Conservation (phyloP, 2,329 filamentous ascomycete genomes). For the Fusarium subglutinans region DNA sequence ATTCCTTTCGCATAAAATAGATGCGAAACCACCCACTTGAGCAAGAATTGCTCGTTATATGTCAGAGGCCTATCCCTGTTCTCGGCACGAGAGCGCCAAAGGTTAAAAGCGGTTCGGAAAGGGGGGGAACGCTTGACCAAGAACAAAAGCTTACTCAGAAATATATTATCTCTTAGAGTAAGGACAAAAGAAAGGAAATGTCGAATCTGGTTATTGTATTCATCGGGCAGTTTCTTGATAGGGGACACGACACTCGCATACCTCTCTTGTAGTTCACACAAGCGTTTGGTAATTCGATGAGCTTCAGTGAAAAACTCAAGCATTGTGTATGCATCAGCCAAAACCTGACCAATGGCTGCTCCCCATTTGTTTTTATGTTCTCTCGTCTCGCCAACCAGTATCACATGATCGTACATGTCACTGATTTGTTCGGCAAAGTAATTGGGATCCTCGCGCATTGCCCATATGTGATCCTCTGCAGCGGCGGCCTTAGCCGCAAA, state of each 20-base stretch:
- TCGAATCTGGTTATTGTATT: neutral
- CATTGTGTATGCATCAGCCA: neutral
- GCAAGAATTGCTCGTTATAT: neutral
- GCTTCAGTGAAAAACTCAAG: accelerated
- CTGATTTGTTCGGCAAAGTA: neutral
- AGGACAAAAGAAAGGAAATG: neutral
- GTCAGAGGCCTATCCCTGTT: neutral
- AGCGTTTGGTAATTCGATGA: neutral
- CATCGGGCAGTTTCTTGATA: neutral
- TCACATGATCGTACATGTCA: neutral
- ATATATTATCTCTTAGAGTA: neutral
- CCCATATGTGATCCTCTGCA: neutral
- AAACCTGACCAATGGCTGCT: neutral
- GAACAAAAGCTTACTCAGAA: accelerated
- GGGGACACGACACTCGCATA: neutral
- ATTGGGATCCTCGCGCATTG: neutral
- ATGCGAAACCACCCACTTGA: too few relatives aligned
- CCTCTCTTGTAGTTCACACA: neutral
- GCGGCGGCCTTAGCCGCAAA: neutral
- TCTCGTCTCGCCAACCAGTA: neutral
- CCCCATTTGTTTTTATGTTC: neutral
- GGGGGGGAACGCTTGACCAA: neutral
- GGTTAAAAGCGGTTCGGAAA: neutral
- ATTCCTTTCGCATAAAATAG: neutral
- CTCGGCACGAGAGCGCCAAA: too few relatives aligned